Percentiles rank a stretch among this genome's conserved stretches.
phyloP scores from a whole-genome alignment of 2,329 filamentous ascomycete species.

The Macrophomina pseudophaseolina region DNA sequence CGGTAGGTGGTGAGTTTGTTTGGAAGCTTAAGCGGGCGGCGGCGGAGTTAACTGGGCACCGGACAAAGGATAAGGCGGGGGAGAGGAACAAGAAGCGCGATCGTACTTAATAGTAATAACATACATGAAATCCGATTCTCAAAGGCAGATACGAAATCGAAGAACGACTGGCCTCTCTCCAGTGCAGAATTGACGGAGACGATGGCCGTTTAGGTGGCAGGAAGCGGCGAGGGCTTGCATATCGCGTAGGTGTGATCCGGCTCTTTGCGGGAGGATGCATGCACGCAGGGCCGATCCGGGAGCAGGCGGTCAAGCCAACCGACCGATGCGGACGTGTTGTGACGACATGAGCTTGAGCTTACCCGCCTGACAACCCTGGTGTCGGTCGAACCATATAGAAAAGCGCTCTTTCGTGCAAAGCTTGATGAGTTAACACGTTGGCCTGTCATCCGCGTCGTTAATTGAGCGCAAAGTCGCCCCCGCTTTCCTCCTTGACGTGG shows the following conservation, averaged over 20 bases:
- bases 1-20: conserved; percentile 2
- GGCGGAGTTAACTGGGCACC: background rate
- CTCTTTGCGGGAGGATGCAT: background rate
- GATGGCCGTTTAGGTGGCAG: background rate
- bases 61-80: background rate
- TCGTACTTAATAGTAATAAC: conserved; percentile 13
- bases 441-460: background rate
- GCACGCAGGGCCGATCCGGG: conserved; percentile 6
- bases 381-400: too few species aligned
- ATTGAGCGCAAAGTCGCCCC: background rate
- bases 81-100: background rate
- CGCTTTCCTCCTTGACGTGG: background rate
- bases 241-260: background rate
- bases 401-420: background rate
- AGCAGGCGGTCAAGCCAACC: conserved; percentile 4
- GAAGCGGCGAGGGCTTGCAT: background rate
- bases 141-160: too few species aligned
- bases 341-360: conserved; percentile 16
- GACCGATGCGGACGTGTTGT: background rate
- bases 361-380: too few species aligned
- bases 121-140: background rate
- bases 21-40: conserved; percentile 2
- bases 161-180: too few species aligned
- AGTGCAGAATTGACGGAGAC: too few species aligned
- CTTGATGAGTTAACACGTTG: background rate